A percentile compares a stretch with the other conserved stretches of the same genome.
Conservation (phyloP, 306 rosid species). For the Quercus rubra region DNA sequence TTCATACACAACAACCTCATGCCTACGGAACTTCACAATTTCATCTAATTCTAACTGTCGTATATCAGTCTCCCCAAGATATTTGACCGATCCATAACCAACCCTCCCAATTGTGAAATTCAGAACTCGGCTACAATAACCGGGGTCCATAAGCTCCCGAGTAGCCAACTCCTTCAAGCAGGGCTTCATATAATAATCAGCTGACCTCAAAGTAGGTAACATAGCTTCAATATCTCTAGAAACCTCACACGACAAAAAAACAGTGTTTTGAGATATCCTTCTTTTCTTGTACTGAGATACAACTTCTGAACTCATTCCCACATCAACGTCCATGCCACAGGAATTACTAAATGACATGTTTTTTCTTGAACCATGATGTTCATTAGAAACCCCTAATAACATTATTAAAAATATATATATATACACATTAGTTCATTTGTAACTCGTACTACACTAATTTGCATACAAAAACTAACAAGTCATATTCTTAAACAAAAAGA, state of each 20-base stretch:
- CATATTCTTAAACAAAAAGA: neutral
- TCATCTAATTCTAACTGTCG: conserved; percentile 55
- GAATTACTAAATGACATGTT: conserved; percentile 16
- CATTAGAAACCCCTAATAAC: conserved; percentile 16
- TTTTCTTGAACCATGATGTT: conserved; percentile 12
- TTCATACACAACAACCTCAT: conserved; percentile 68
- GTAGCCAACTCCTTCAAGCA: conserved; percentile 52
- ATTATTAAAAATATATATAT: neutral
- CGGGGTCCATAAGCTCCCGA: conserved; percentile 54
- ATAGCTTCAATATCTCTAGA: conserved; percentile 35
- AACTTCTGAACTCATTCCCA: conserved; percentile 30
- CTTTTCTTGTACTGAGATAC: conserved; percentile 42
- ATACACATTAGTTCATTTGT: neutral
- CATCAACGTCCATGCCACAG: conserved; percentile 36
- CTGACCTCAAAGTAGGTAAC: conserved; percentile 46
- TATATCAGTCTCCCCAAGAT: conserved; percentile 61
- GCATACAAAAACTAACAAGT: neutral
- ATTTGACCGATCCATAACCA: conserved; percentile 78
- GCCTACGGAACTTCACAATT: conserved; percentile 61
- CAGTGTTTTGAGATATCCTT: conserved; percentile 30
- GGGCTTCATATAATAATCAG: conserved; percentile 60
- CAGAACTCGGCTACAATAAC: conserved; percentile 60
- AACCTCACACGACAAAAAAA: conserved; percentile 16
- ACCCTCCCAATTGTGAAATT: conserved; percentile 73
- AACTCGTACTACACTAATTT: neutral